Base-by-base conservation (phyloP, 1,284 basidiomycete genomes). In the Agaricales sp. region DNA sequence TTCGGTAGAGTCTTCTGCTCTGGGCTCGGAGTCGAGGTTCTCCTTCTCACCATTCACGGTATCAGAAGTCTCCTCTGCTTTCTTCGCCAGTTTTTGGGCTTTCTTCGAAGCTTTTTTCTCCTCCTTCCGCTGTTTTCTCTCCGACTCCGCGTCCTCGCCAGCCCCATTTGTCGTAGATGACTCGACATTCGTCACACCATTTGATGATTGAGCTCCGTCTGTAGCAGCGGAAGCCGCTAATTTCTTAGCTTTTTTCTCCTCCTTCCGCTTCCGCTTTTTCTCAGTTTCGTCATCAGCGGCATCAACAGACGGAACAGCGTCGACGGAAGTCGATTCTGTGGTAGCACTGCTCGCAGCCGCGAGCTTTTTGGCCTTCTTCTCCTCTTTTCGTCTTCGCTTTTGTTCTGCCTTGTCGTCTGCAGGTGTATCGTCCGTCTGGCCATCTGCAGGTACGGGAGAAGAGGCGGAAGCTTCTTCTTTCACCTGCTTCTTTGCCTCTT, bases 401-500 rank as follows among this genome's bases (percentile, higher is more conserved):
- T 35, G 11, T 8, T 8, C 30, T 35, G 30, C 30, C n/a, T 35
- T 35, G 30, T 35, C 30, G 30, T 35, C 30, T 35, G 30, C n/a
- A n/a, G 30, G 57, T 22, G 53, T 51, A 38, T 59, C 59, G 50
- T 60, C 56, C 49, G n/a, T n/a, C n/a, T n/a, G n/a, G n/a, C n/a
- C n/a, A n/a, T n/a, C n/a, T n/a, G n/a, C n/a, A n/a, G n/a, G n/a
- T n/a, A n/a, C n/a, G n/a, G n/a, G n/a, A n/a, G n/a, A n/a, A n/a
- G n/a, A n/a, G n/a, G n/a, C n/a, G n/a, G n/a, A n/a, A n/a, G n/a
- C n/a, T n/a, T 57, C 61, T 52, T 57, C 56, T 51, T 61, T 61
- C 53, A 61, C 61, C 45, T 58, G 58, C 52, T 62, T 61, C 50
- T 59, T 57, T 55, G 55, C 49, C 57, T 57, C 26, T 57, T 54